Evolutionary conservation across 768 basidiomycete species (phyloP).

Genomic region (Suillus alpinus): DNA sequence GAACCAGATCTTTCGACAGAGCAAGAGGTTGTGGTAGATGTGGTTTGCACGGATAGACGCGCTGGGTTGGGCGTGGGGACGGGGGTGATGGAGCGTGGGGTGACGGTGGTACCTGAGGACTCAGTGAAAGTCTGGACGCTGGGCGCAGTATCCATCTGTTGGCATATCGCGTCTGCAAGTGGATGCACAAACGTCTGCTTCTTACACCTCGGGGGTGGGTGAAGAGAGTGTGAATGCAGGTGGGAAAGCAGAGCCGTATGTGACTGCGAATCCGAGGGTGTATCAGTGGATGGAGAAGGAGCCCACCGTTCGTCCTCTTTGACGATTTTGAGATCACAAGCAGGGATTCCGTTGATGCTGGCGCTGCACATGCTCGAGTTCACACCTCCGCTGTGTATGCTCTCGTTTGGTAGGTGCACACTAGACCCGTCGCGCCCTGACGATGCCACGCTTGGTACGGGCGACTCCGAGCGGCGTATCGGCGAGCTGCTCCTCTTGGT

Average conservation of each 20-base stretch:
- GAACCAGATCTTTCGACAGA: constrained; percentile 27
- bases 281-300: constrained; percentile 11
- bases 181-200: constrained; percentile 15
- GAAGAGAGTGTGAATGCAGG: constrained; percentile 26
- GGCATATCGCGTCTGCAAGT: constrained; percentile 9
- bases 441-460: constrained; percentile 5
- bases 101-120: not conserved
- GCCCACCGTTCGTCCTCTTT: constrained; percentile 30
- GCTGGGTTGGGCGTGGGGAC: not conserved
- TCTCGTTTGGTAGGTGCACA: not conserved
- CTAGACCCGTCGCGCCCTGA: not conserved
- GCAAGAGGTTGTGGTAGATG: not conserved
- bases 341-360: constrained; percentile 11
- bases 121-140: constrained; percentile 12
- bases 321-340: constrained; percentile 38
- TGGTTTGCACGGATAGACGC: not conserved
- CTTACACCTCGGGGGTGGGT: constrained; percentile 30
- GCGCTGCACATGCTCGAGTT: not conserved
- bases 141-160: constrained; percentile 19
- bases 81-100: not conserved
- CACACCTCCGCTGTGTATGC: not conserved
- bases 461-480: not conserved
- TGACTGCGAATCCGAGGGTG: constrained; percentile 30
- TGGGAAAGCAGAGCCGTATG: constrained; percentile 16
- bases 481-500: not conserved